A percentile compares a stretch with the other conserved stretches of the same genome.
Conservation (phyloP, 179 eudicot species). For the Actinidia arguta region DNA sequence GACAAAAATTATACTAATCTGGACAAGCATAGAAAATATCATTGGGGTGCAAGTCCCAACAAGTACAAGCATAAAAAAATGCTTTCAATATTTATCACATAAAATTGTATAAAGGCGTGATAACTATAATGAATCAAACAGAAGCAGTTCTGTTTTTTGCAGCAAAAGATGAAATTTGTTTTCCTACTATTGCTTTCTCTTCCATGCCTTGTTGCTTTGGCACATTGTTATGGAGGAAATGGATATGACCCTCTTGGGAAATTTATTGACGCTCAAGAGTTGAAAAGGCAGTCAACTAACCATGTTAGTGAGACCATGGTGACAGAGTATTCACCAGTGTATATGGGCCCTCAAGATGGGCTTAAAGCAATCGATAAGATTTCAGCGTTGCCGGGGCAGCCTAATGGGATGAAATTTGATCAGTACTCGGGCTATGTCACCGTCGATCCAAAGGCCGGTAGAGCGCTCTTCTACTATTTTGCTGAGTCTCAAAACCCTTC, state of each 20-base stretch:
- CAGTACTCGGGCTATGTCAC: slow-evolving; percentile 76
- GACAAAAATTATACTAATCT: background rate
- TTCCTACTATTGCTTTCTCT: background rate
- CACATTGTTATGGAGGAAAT: slow-evolving; percentile 22
- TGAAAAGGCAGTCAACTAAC: background rate
- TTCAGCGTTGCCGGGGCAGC: slow-evolving; percentile 71
- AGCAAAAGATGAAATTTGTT: background rate
- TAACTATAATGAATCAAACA: background rate
- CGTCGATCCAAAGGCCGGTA: slow-evolving; percentile 50
- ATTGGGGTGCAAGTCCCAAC: background rate
- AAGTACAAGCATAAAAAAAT: background rate
- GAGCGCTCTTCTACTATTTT: slow-evolving; percentile 69
- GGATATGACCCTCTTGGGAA: slow-evolving; percentile 23
- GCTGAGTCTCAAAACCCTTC: slow-evolving; percentile 47
- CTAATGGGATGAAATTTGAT: slow-evolving; percentile 48
- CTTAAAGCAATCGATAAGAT: slow-evolving; percentile 60
- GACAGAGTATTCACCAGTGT: slow-evolving; percentile 28
- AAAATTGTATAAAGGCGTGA: background rate
- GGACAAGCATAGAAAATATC: background rate
- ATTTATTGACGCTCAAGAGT: slow-evolving; percentile 1
- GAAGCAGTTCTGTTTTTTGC: background rate
- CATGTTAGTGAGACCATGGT: background rate
- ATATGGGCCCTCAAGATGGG: slow-evolving; percentile 46
- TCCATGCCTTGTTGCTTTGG: slow-evolving; percentile 22
- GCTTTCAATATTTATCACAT: background rate